Evolutionary conservation across 1,139 yeast genomes (phyloP), one percentile per base, ranked within the genome.

Genomic region (Hyphopichia burtonii): DNA sequence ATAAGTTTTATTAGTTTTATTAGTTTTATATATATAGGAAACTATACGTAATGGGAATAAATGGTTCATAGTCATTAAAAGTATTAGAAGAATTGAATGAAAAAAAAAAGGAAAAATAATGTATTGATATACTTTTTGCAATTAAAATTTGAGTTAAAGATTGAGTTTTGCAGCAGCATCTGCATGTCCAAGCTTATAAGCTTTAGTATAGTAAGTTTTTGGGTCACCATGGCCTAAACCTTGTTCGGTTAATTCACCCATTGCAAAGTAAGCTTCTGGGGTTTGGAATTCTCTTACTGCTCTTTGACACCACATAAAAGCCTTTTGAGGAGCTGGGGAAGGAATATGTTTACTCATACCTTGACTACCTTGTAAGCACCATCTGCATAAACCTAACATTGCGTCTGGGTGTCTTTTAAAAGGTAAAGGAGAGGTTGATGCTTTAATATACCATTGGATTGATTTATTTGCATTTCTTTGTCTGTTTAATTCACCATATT

Each of bases 371-470:
- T 88, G 82, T 49, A 93, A 71, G 56, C 86, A 87, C 98, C 99
- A 93, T 37, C 97, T 91, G 46, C 90, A 80, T 44, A 93, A 71
- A 0, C 96, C 96, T 56, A 91, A 71, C 74, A 91, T 91, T 7
- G 96, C 93, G 55, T 88, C 88, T 0, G 94, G 83, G 55, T 89
- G 93, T 36, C 91, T 86, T 42, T 74, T 75, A 49, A 76, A 69
- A 20, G 65, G 59, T 33, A 71, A 56, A 14, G 74, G 73, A n/a
- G 74, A 68, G 14, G 66, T 74, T 0, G 95, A 90, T 1, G 96
- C 93, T 51, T 83, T 79, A 44, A 85, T 74, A 64, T 88, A 93
- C 97, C 98, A 93, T 39, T 90, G 93, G 44, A 93, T 80, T 4
- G 95, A 84, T 55, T 85, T 82, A 52, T 75, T 74, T 14, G 96